Conservation (phyloP, 2,329 filamentous ascomycete species). For the Microcera coccophila region DNA sequence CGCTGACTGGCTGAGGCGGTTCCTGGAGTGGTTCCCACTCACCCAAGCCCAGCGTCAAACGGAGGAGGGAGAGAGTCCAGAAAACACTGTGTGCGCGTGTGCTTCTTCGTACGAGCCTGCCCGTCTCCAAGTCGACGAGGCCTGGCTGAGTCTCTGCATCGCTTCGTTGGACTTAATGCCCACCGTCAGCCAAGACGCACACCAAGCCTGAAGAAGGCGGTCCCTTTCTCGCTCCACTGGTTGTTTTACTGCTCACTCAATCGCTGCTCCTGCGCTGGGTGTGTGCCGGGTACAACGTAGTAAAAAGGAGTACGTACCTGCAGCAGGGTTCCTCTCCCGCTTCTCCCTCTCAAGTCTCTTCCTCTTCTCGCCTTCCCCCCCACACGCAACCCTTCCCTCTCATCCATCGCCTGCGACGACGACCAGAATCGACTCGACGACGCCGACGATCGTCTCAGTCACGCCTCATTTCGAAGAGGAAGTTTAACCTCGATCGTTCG, state of each 20-base stretch:
- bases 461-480: constrained; percentile 27
- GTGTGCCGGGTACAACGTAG: neutral
- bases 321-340: constrained; percentile 3
- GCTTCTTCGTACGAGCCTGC: too few species aligned
- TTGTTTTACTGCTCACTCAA: neutral
- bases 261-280: neutral
- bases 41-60: too few species aligned
- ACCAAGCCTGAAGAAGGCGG: constrained; percentile 2
- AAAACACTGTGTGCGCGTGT: too few species aligned
- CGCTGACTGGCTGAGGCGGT: constrained; percentile 4
- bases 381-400: constrained; percentile 15
- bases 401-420: constrained; percentile 22
- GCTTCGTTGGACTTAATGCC: too few species aligned
- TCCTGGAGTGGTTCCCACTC: too few species aligned
- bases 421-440: constrained; percentile 24
- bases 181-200: constrained; percentile 19
- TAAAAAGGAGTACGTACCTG: neutral
- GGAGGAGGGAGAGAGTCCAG: too few species aligned
- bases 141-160: neutral
- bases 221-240: neutral
- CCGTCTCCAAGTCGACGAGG: too few species aligned
- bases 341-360: constrained; percentile 7
- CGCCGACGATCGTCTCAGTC: constrained; percentile 16
- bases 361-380: constrained; percentile 11
- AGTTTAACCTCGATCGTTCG: constrained; percentile 25